Evolutionary conservation across 75 land plant species (phyloP).

Genomic region (Pinus tabuliformis): DNA sequence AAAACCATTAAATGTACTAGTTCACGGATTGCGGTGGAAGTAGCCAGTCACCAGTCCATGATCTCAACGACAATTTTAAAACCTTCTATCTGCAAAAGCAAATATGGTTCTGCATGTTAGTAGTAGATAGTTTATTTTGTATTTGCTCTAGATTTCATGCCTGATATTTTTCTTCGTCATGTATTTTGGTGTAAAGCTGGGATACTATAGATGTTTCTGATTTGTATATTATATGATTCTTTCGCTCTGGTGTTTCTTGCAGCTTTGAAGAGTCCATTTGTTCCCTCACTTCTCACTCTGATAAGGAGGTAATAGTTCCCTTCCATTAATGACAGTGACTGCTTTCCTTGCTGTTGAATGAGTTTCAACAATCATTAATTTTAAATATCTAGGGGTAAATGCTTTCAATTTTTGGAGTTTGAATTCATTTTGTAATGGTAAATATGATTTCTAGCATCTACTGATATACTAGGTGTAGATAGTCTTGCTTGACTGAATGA

Average conservation of each 20-base stretch:
- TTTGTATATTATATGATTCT: background rate
- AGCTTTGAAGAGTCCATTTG: constrained; percentile 12
- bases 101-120: too few species aligned
- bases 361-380: background rate
- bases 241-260: background rate
- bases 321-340: background rate
- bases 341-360: background rate
- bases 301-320: constrained; percentile 2
- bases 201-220: background rate
- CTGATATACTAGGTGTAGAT: background rate
- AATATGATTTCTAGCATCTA: too few species aligned
- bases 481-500: background rate
- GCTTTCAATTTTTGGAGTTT: too few species aligned
- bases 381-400: too few species aligned
- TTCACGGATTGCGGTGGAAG: too few species aligned
- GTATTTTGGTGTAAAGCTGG: background rate
- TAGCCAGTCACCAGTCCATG: too few species aligned
- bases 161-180: background rate
- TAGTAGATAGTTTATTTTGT: background rate
- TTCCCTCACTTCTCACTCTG: background rate
- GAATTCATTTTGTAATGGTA: too few species aligned
- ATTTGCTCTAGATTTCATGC: background rate
- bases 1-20: too few species aligned
- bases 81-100: too few species aligned
- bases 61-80: too few species aligned